phyloP scores from a whole-genome alignment of 108 stramenopile genomes.

The Cyclotella atomus region DNA sequence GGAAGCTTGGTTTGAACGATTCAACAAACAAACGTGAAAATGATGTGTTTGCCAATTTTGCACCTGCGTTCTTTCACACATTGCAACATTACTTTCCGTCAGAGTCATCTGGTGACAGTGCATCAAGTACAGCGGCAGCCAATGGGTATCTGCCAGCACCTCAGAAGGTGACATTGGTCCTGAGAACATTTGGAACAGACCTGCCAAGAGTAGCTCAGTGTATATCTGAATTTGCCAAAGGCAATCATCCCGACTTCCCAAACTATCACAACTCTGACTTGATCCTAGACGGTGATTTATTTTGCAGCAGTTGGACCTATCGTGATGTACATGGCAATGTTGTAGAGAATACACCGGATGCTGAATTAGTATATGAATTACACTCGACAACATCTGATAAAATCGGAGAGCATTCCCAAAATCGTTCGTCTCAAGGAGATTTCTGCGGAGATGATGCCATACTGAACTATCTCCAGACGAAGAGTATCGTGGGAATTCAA shows the following conservation, averaged over 20 bases:
- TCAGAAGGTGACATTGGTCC: slow-evolving; percentile 59
- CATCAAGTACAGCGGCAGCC: background rate
- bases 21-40: slow-evolving; percentile 6
- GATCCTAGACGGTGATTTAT: slow-evolving; percentile 46
- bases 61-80: slow-evolving; percentile 82
- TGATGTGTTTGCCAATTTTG: slow-evolving; percentile 44
- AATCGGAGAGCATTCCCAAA: background rate
- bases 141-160: slow-evolving; percentile 12
- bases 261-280: slow-evolving; percentile 56
- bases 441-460: slow-evolving; percentile 72
- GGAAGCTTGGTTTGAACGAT: slow-evolving; percentile 22
- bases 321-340: slow-evolving; percentile 9
- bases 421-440: slow-evolving; percentile 11
- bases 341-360: background rate
- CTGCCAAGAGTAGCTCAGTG: slow-evolving; percentile 60
- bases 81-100: slow-evolving; percentile 55
- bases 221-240: slow-evolving; percentile 71
- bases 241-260: slow-evolving; percentile 77
- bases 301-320: slow-evolving; percentile 58
- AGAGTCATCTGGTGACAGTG: background rate
- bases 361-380: slow-evolving; percentile 5
- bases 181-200: slow-evolving; percentile 87
- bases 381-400: background rate
- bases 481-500: slow-evolving; percentile 72
- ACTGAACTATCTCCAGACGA: slow-evolving; percentile 54